Conservation (phyloP, 768 basidiomycete species). For the Mrakia hoshinonis region DNA sequence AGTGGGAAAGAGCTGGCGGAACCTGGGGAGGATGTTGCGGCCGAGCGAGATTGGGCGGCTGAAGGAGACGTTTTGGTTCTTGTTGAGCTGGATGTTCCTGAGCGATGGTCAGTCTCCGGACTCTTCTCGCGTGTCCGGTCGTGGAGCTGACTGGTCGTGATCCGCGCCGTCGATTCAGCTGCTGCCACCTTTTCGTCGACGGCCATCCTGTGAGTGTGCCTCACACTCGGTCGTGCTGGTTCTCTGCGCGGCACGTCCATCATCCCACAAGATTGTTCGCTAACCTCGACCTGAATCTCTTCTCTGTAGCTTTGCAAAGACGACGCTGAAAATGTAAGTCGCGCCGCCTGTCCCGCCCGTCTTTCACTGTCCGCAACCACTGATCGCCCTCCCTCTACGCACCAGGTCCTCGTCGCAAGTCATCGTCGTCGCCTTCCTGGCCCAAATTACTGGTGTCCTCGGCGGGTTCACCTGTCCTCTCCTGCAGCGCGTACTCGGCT, state of each 20-base stretch:
- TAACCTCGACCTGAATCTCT: neutral
- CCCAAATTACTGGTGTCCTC: constrained; percentile 20
- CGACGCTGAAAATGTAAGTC: constrained; percentile 69
- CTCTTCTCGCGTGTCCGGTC: neutral
- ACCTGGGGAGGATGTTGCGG: constrained; percentile 64
- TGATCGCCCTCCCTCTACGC: neutral
- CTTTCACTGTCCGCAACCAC: neutral
- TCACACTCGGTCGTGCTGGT: too few relatives aligned
- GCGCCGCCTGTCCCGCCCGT: neutral
- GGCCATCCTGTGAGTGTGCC: constrained; percentile 52
- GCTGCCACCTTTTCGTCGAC: constrained; percentile 72
- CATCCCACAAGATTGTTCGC: too few relatives aligned
- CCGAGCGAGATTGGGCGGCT: constrained; percentile 65
- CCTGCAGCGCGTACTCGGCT: constrained; percentile 56
- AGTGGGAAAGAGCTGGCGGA: constrained; percentile 62
- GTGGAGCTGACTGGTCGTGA: neutral
- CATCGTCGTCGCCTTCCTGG: constrained; percentile 68
- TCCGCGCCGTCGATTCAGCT: constrained; percentile 52
- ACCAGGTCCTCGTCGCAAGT: constrained; percentile 53
- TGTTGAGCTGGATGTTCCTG: constrained; percentile 63
- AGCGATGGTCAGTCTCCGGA: neutral
- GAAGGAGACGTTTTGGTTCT: constrained; percentile 76
- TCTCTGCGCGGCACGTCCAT: neutral
- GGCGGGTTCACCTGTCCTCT: constrained; percentile 49
- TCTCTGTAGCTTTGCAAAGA: constrained; percentile 60